These are phyloP conservation scores for Entomortierella parvispora DNA, from an alignment of 192 early-diverging fungal species.

Conservation along the genomic window DNA sequence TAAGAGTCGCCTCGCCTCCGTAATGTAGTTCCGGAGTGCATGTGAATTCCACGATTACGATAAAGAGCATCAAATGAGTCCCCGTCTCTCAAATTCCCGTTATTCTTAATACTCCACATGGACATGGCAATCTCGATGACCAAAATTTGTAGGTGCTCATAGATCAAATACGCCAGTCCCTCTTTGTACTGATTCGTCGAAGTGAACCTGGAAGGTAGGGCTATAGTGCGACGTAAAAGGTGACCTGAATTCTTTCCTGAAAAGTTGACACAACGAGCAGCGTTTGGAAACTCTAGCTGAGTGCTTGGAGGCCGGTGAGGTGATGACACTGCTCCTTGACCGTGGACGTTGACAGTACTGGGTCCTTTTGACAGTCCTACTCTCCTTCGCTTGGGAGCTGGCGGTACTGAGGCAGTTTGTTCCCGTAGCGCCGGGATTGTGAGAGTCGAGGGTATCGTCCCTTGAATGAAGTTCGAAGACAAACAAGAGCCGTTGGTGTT, in stretches of 20 bases:
- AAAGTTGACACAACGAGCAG: conserved; percentile 47
- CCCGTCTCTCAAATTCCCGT: conserved; percentile 15
- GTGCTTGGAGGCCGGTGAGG: conserved; percentile 29
- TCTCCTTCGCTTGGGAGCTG: conserved; percentile 23
- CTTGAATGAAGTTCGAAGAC: too few species aligned
- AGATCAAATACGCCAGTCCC: conserved; percentile 49
- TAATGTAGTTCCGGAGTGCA: conserved; percentile 18
- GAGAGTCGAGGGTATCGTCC: too few species aligned
- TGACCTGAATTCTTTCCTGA: conserved; percentile 47
- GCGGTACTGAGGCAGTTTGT: background rate
- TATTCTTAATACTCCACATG: conserved; percentile 41
- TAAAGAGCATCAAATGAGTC: conserved; percentile 18
- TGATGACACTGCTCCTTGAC: background rate
- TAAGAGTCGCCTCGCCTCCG: conserved; percentile 16
- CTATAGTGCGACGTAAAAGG: conserved; percentile 38
- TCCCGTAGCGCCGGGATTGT: background rate
- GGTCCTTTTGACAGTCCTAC: conserved; percentile 36
- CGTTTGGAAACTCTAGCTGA: conserved; percentile 48
- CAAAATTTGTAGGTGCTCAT: conserved; percentile 57
- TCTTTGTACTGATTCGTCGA: conserved; percentile 50
- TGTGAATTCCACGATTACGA: conserved; percentile 25
- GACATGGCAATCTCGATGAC: conserved; percentile 48
- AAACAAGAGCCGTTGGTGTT: background rate
- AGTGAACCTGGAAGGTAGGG: conserved; percentile 47
- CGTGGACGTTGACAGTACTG: background rate